phyloP scores from a whole-genome alignment of 2,329 filamentous ascomycete species.

The Penicillium corylophilum region DNA sequence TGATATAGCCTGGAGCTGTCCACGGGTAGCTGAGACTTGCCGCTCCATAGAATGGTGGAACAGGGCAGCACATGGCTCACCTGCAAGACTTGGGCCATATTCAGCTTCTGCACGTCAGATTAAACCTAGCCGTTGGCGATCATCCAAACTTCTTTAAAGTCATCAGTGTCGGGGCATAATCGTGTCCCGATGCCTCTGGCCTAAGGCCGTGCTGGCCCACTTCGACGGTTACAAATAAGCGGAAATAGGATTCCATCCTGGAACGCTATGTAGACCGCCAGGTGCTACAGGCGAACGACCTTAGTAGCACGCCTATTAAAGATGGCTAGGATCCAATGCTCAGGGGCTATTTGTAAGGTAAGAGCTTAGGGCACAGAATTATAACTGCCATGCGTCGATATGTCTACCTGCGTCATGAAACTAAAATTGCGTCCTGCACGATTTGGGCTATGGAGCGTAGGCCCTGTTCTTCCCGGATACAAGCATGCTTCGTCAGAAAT shows the following conservation, averaged over 20 bases:
- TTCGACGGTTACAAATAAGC: not conserved
- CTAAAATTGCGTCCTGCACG: not conserved
- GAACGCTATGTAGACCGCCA: no score
- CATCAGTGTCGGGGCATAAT: not conserved
- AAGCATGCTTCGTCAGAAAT: not conserved
- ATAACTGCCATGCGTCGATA: not conserved
- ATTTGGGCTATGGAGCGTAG: not conserved
- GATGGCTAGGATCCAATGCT: not conserved
- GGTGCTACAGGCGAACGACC: not conserved
- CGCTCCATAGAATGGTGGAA: not conserved
- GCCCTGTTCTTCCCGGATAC: not conserved
- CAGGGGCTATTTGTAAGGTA: no score
- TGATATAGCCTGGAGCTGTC: not conserved
- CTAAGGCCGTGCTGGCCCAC: not conserved
- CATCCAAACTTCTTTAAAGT: not conserved
- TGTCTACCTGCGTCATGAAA: not conserved
- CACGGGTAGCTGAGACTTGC: not conserved
- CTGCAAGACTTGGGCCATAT: not conserved
- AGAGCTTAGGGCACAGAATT: no score
- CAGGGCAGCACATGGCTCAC: not conserved
- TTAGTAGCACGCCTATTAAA: not conserved
- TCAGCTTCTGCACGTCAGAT: not conserved
- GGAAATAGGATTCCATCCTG: not conserved
- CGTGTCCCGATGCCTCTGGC: not conserved
- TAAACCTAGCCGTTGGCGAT: conserved; percentile 4